Percentiles rank a stretch among this genome's conserved stretches.
Evolutionary conservation across 331 rosid species (phyloP).

Genomic region (Phaseolus coccineus): DNA sequence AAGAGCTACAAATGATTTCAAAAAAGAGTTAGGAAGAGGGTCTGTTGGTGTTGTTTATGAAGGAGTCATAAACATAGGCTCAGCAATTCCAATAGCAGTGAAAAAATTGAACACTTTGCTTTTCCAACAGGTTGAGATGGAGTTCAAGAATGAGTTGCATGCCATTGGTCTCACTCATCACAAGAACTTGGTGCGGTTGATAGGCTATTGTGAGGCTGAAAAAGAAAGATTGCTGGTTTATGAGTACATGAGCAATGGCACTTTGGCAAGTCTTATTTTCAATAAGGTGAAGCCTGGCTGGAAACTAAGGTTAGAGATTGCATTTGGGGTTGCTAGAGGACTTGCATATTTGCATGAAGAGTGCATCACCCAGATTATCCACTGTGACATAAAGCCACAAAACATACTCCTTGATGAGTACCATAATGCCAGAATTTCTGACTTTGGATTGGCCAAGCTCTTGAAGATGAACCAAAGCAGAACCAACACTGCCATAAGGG

Average conservation of each 20-base stretch:
- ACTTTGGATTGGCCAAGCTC: constrained; percentile 60
- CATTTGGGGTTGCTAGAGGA: constrained; percentile 45
- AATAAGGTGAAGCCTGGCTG: constrained; percentile 53
- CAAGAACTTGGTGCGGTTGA: constrained; percentile 59
- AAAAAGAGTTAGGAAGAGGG: constrained; percentile 58
- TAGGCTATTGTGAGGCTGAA: constrained; percentile 57
- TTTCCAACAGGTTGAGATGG: constrained; percentile 47
- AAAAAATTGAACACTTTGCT: constrained; percentile 48
- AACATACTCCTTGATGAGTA: constrained; percentile 63
- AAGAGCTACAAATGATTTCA: constrained; percentile 62
- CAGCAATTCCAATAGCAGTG: constrained; percentile 30
- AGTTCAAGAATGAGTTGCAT: constrained; percentile 54
- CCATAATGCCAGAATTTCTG: constrained; percentile 45
- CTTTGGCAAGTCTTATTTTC: constrained; percentile 55
- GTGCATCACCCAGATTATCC: constrained; percentile 50
- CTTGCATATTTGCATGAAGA: constrained; percentile 62
- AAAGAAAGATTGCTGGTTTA: constrained; percentile 48
- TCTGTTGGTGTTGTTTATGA: constrained; percentile 60
- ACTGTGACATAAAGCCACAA: constrained; percentile 64
- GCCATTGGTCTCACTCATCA: constrained; percentile 63
- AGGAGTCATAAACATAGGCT: constrained; percentile 40
- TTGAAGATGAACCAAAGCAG: constrained; percentile 53
- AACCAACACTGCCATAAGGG: constrained; percentile 54
- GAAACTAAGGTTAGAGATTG: constrained; percentile 51
- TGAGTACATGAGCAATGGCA: constrained; percentile 61